These are phyloP conservation scores for Citrus sinensis DNA, from an alignment of 345 rosid species.

Conservation along the genomic window DNA sequence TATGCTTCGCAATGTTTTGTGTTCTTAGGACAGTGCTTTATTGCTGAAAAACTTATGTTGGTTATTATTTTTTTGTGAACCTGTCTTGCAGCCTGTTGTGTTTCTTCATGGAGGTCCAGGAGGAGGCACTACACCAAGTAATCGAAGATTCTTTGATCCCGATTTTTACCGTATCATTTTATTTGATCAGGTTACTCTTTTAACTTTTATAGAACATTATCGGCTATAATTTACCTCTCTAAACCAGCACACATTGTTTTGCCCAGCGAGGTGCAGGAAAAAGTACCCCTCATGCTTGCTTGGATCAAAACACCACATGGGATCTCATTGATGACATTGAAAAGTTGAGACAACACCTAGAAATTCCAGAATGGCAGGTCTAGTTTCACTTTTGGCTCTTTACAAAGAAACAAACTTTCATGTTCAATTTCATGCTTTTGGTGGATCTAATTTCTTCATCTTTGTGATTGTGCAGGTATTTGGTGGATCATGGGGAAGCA, in stretches of 20 bases:
- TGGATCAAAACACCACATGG: slow-evolving; percentile 91
- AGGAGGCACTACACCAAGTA: slow-evolving; percentile 78
- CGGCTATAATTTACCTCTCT: neutral
- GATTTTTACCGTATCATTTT: slow-evolving; percentile 73
- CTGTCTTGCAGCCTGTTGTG: slow-evolving; percentile 71
- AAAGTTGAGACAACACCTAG: slow-evolving; percentile 72
- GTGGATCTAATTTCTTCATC: slow-evolving; percentile 1
- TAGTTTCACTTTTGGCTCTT: neutral
- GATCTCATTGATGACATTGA: slow-evolving; percentile 83
- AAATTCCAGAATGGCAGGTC: slow-evolving; percentile 95
- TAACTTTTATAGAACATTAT: neutral
- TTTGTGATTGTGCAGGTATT: slow-evolving; percentile 53
- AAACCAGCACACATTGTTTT: slow-evolving; percentile 4
- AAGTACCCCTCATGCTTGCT: slow-evolving; percentile 97
- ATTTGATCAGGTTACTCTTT: slow-evolving; percentile 73
- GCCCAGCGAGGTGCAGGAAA: slow-evolving; percentile 87
- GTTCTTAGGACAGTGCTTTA: neutral
- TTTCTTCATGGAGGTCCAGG: slow-evolving; percentile 99
- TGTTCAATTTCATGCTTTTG: neutral
- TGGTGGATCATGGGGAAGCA: slow-evolving; percentile 99
- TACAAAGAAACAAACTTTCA: neutral
- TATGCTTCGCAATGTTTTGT: neutral
- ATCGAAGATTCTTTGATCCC: slow-evolving; percentile 86
- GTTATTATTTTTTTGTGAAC: neutral
- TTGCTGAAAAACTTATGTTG: neutral